Evolutionary conservation across 345 rosid species (phyloP), one percentile per base, ranked within the genome.

Genomic region (Arabidopsis thaliana): DNA sequence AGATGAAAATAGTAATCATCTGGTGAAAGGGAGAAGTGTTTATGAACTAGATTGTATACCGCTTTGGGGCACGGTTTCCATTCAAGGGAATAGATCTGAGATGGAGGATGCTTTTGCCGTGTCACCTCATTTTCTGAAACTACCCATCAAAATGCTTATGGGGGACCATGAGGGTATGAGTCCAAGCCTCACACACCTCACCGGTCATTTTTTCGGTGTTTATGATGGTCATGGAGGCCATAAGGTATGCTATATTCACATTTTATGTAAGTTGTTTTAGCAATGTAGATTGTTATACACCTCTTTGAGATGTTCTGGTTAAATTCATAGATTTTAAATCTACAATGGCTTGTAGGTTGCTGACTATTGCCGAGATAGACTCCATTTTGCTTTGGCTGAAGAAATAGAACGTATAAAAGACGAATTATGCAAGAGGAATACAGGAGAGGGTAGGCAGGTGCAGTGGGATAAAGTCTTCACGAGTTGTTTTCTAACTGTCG

Each of bases 151-250:
- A 78, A 84, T 95, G 97, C 85, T 92, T 16, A 80, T 89, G 76
- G 88, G 83, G 2, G 85, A 87, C 53, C 80, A 84, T 76, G 89
- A 90, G 78, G 89, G 88, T 68, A 61, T 83, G 80, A 80, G 80
- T 79, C 79, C 79, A 77, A 69, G 70, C 63, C 85, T 84, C 59
- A 50, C 84, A 59, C 81, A 79, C 63, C 96, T 90, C 82, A 87
- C 86, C 4, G 88, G 90, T 73, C 97, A 95, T 79, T 89, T 92
- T 73, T 92, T 90, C 14, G 97, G 97, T 59, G 97, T 90, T 55
- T 95, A 95, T 80, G 99, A 95, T 85, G 99, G 99, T 59, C 99
- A 95, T 58, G 99, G 99, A 80, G 97, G 99, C 53, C 79, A 85
- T 22, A 96, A 92, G 97, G 99, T 92, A 70, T 63, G 73, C 32